Percentiles rank a stretch among this genome's conserved stretches.
phyloP scores from a whole-genome alignment of 805 yeast species.

The Yamadazyma laniorum region DNA sequence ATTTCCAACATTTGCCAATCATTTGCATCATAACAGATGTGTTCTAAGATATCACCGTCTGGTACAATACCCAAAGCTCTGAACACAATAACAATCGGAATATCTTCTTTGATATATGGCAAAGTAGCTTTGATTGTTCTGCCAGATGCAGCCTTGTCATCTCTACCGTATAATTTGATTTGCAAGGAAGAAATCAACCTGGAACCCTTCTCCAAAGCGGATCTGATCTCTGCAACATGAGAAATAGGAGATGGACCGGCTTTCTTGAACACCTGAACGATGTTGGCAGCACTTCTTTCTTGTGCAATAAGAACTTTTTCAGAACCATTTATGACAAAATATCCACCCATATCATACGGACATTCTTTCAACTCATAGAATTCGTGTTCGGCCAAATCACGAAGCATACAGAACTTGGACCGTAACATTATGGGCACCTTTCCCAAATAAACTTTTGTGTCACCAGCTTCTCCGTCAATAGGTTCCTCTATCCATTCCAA shows the following conservation, averaged over 20 bases:
- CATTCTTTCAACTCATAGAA: slow-evolving; percentile 95
- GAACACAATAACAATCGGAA: slow-evolving; percentile 95
- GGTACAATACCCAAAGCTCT: slow-evolving; percentile 98
- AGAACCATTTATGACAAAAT: slow-evolving; percentile 96
- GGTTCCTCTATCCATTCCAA: slow-evolving; percentile 53
- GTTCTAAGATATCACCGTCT: slow-evolving; percentile 98
- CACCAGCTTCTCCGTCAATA: slow-evolving; percentile 55
- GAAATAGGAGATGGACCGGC: slow-evolving; percentile 96
- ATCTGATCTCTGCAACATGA: slow-evolving; percentile 93
- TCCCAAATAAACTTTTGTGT: slow-evolving; percentile 81
- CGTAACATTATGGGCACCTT: slow-evolving; percentile 97
- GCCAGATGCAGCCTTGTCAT: slow-evolving; percentile 62
- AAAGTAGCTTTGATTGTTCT: slow-evolving; percentile 92
- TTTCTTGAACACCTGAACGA: slow-evolving; percentile 96
- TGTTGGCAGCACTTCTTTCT: slow-evolving; percentile 97
- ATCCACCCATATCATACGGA: slow-evolving; percentile 99
- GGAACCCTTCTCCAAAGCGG: slow-evolving; percentile 96
- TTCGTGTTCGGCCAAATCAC: slow-evolving; percentile 88
- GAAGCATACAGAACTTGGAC: slow-evolving; percentile 91
- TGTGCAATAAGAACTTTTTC: slow-evolving; percentile 98
- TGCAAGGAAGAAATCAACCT: slow-evolving; percentile 92
- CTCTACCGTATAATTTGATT: slow-evolving; percentile 85
- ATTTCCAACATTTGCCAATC: slow-evolving; percentile 99
- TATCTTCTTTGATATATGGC: slow-evolving; percentile 94
- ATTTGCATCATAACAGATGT: slow-evolving; percentile 93